A percentile compares a stretch with the other conserved stretches of the same genome.
phyloP scores from a whole-genome alignment of 805 yeast species.

The Tanozyma kutaoensis region DNA sequence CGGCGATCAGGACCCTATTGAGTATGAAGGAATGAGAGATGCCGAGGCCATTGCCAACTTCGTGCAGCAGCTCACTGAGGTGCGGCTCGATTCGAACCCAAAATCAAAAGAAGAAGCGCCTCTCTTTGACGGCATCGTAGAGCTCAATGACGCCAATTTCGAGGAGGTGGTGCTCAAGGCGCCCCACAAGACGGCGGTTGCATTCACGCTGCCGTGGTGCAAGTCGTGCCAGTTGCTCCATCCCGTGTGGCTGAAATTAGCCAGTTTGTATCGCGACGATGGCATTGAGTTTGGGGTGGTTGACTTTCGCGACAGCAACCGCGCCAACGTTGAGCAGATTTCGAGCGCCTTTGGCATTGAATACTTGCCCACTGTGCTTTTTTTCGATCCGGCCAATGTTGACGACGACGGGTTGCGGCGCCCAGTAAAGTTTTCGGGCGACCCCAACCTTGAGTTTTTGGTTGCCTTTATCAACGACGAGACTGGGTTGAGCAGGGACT shows the following conservation, averaged over 20 bases:
- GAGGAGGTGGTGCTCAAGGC: constrained; percentile 23
- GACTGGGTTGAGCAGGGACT: constrained; percentile 13
- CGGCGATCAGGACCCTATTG: constrained; percentile 35
- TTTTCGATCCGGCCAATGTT: constrained; percentile 18
- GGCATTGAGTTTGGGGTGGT: constrained; percentile 28
- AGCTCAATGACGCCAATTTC: constrained; percentile 30
- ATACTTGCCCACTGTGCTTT: constrained; percentile 43
- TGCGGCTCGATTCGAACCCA: too few relatives aligned
- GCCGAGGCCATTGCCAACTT: constrained; percentile 39
- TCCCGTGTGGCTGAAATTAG: constrained; percentile 37
- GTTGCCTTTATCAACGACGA: constrained; percentile 14
- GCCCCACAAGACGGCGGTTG: constrained; percentile 23
- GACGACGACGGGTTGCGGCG: constrained; percentile 11
- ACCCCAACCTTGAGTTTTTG: constrained; percentile 8
- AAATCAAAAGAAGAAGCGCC: background rate
- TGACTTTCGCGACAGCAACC: constrained; percentile 3
- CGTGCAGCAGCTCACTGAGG: constrained; percentile 22
- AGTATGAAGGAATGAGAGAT: constrained; percentile 42
- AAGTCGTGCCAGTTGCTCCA: constrained; percentile 39
- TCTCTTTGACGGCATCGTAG: background rate
- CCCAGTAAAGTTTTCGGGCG: constrained; percentile 16
- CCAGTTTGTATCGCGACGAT: constrained; percentile 26
- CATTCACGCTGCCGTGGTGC: constrained; percentile 53
- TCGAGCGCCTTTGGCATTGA: constrained; percentile 21
- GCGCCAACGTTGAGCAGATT: constrained; percentile 5